Evolutionary conservation across 495 filamentous ascomycete genomes (phyloP), one percentile per base, ranked within the genome.

Genomic region (Annulohypoxylon maeteangense): DNA sequence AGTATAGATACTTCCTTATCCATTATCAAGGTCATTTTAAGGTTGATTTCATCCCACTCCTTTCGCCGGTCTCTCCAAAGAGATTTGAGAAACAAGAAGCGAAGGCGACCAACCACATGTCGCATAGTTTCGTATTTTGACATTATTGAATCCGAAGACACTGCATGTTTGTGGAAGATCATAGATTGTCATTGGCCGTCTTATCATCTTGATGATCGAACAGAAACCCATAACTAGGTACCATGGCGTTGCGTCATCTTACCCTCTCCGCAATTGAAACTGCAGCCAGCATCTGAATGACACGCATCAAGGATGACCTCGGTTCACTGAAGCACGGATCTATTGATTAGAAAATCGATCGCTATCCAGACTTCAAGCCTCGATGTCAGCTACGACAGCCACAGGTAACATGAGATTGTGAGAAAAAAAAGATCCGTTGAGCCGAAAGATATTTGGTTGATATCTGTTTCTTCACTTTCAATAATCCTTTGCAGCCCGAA

Each of bases 1-100:
- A 65, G 70, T 72, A 72, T 20, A 55, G 55, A 48, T 72, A 72
- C 65, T 65, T 68, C 32, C 29, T 23, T 44, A 32, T 45, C 62
- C 65, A 27, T n/a, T 25, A 18, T 25, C 40, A 44, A 44, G 6
- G 16, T 44, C 40, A 44, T 18, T 44, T 44, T 44, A 20, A 44
- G 40, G 54, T 29, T 22, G 55, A 48, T 50, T 68, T 18, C 45
- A 45, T 56, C 50, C 48, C 18, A 32, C 10, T 32, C 8, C 22
- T 62, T 16, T 20, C 44, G 27, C 44, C 16, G 6, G 53, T 38
- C 44, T 23, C 57, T 53, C 61, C 40, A 56, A 44, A 44, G 25
- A 36, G 36, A 36, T 55, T 55, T 44, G 61, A 70, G 45, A 60
- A 40, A 47, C 38, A 38, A 62, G 38, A 27, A 47, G 29, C 14